Percentiles rank a stretch among this genome's conserved stretches.
Evolutionary conservation across 208 protist species (phyloP).

Genomic region (Trypanosoma lewisi): DNA sequence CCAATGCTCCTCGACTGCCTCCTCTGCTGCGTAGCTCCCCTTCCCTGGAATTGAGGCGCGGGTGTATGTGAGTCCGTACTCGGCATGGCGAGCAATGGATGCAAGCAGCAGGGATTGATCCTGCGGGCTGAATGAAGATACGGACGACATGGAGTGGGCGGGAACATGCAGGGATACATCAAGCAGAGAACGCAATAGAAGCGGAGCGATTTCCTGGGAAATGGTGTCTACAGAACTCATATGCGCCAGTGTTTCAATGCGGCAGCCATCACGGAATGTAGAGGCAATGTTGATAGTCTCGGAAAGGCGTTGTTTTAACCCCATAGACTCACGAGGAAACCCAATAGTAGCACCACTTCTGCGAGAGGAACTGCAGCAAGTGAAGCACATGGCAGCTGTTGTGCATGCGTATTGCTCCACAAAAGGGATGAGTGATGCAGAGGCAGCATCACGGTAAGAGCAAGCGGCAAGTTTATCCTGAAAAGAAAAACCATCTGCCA

Average conservation of each 20-base stretch:
- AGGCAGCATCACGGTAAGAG: conserved; percentile 30
- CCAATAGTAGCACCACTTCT: conserved; percentile 24
- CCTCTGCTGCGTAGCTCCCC: conserved; percentile 12
- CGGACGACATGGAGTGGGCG: conserved; percentile 37
- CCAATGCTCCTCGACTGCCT: conserved; percentile 29
- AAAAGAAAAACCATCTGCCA: conserved; percentile 43
- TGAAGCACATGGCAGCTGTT: conserved; percentile 47
- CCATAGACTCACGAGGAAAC: conserved; percentile 46
- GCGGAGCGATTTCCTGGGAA: conserved; percentile 35
- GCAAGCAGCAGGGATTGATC: conserved; percentile 45
- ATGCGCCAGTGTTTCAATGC: conserved; percentile 24
- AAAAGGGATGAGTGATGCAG: conserved; percentile 32
- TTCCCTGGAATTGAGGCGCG: conserved; percentile 12
- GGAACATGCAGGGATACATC: conserved; percentile 51
- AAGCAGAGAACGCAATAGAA: conserved; percentile 60
- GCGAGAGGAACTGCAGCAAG: conserved; percentile 43
- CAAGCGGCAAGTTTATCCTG: conserved; percentile 51
- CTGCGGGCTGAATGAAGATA: conserved; percentile 27
- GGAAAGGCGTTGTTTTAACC: conserved; percentile 29
- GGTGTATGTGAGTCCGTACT: conserved; percentile 68
- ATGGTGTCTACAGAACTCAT: conserved; percentile 35
- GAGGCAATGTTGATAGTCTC: conserved; percentile 37
- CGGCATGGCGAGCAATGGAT: conserved; percentile 53
- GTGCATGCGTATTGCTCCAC: conserved; percentile 49
- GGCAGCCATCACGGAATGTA: conserved; percentile 52